Percentiles rank a stretch among this genome's conserved stretches.
Evolutionary conservation across 2,329 filamentous ascomycete genomes (phyloP).

Genomic region (Cladophialophora psammophila): DNA sequence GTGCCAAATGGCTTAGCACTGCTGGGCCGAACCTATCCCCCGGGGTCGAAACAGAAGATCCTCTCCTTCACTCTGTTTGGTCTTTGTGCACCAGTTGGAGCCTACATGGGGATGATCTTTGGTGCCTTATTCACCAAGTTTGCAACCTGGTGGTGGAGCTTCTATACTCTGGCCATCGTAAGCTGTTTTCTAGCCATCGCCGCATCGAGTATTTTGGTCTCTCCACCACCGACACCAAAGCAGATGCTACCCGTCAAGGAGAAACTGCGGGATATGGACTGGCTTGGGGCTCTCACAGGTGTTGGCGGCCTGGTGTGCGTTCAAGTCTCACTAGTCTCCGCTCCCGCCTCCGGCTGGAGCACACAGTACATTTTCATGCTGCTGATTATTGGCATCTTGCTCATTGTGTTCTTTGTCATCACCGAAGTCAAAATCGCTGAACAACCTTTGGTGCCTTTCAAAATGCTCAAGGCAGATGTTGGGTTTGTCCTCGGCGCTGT

Average conservation of each 20-base stretch:
- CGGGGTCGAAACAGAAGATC: slow-evolving; percentile 60
- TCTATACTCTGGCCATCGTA: slow-evolving; percentile 51
- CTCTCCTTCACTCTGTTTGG: slow-evolving; percentile 61
- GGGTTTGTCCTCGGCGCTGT: slow-evolving; percentile 63
- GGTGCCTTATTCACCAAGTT: slow-evolving; percentile 40
- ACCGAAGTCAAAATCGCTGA: slow-evolving; percentile 53
- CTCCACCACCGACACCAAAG: slow-evolving; percentile 39
- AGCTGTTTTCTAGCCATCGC: slow-evolving; percentile 45
- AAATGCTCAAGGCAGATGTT: slow-evolving; percentile 56
- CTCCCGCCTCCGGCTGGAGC: slow-evolving; percentile 63
- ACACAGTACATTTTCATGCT: slow-evolving; percentile 59
- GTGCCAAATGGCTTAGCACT: slow-evolving; percentile 69
- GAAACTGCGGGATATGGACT: slow-evolving; percentile 47
- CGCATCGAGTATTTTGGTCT: slow-evolving; percentile 48
- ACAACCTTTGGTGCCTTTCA: slow-evolving; percentile 57
- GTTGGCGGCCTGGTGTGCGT: slow-evolving; percentile 64
- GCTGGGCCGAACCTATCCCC: slow-evolving; percentile 62
- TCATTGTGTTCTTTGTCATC: slow-evolving; percentile 57
- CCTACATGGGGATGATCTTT: slow-evolving; percentile 46
- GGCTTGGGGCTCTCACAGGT: slow-evolving; percentile 49
- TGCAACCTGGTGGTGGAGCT: slow-evolving; percentile 57
- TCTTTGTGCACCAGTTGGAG: slow-evolving; percentile 52
- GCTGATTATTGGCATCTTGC: slow-evolving; percentile 57
- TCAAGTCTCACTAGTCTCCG: slow-evolving; percentile 70
- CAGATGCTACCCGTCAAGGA: slow-evolving; percentile 38